phyloP scores from a whole-genome alignment of 1,284 basidiomycete genomes.

The Meripilus lineatus region DNA sequence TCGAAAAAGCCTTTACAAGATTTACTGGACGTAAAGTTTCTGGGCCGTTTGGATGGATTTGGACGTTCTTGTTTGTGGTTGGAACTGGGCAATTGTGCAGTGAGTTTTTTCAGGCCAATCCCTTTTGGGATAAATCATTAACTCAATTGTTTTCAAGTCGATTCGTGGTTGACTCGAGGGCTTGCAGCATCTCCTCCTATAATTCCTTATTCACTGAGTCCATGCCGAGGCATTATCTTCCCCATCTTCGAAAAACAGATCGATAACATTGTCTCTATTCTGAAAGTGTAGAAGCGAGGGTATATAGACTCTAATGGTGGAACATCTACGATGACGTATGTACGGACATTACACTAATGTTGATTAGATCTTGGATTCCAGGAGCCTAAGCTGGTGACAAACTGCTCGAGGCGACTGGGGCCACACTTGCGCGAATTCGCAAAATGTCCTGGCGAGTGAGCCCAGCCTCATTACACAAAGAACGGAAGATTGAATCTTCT shows the following conservation, averaged over 20 bases:
- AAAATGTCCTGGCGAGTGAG: slow-evolving; percentile 53
- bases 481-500: slow-evolving; percentile 68
- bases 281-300: no score
- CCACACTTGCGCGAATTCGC: slow-evolving; percentile 31
- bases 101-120: no score
- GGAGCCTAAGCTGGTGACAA: no score
- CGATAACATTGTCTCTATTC: no score
- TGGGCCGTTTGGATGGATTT: slow-evolving; percentile 53
- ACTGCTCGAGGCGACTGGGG: no score
- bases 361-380: no score
- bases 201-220: background rate
- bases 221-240: background rate
- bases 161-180: background rate
- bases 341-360: no score
- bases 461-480: slow-evolving; percentile 70
- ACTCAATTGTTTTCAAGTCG: background rate
- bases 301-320: no score
- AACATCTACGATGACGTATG: no score
- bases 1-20: slow-evolving; percentile 56
- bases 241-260: background rate
- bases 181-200: background rate
- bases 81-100: no score
- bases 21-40: slow-evolving; percentile 51
- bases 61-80: no score
- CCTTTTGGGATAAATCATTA: no score